These are phyloP conservation scores for Clavulina sp. DNA, from an alignment of 768 basidiomycete genomes.

Conservation along the genomic window DNA sequence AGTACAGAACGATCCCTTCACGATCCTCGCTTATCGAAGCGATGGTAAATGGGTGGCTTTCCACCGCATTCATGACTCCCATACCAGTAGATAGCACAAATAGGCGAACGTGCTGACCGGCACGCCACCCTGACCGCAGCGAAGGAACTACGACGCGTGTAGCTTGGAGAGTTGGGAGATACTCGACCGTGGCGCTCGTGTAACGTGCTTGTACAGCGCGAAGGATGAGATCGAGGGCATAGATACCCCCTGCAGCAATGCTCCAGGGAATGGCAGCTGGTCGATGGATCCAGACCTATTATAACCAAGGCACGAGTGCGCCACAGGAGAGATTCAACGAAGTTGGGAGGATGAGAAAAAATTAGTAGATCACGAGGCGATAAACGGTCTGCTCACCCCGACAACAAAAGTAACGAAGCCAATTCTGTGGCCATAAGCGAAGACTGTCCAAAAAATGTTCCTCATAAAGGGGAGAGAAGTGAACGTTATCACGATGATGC, in stretches of 20 bases:
- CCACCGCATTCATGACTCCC: constrained; percentile 18
- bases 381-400: constrained; percentile 38
- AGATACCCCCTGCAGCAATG: constrained; percentile 30
- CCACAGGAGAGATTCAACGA: too few relatives aligned
- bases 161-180: constrained; percentile 45
- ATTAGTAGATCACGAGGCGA: too few relatives aligned
- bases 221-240: constrained; percentile 39
- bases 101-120: constrained; percentile 61
- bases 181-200: constrained; percentile 36
- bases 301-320: too few relatives aligned
- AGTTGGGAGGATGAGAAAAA: too few relatives aligned
- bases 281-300: constrained; percentile 37
- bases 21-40: constrained; percentile 30
- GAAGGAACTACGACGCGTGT: constrained; percentile 7
- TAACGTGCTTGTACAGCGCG: constrained; percentile 51
- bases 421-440: constrained; percentile 41
- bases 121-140: constrained; percentile 7
- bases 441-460: constrained; percentile 42
- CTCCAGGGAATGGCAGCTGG: constrained; percentile 35
- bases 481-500: constrained; percentile 37
- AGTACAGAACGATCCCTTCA: constrained; percentile 1
- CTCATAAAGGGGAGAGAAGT: constrained; percentile 43
- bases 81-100: constrained; percentile 23
- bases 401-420: constrained; percentile 37
- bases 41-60: constrained; percentile 71